Evolutionary conservation across 176 grass and related monocot species (phyloP).

Genomic region (Microstegium vimineum): DNA sequence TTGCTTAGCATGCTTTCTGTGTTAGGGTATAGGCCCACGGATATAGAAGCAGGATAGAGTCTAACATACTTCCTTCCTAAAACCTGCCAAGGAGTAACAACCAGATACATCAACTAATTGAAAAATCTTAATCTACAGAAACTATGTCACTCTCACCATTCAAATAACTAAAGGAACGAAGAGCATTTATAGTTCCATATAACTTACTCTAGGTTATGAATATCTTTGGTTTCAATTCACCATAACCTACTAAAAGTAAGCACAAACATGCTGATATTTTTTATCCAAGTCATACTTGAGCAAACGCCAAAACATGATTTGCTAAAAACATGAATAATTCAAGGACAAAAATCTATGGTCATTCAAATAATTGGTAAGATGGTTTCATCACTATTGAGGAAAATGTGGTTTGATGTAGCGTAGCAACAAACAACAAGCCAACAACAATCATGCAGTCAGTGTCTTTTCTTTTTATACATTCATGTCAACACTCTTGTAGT

Average conservation of each 20-base stretch:
- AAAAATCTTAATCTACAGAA: background rate
- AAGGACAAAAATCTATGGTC: background rate
- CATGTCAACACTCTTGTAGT: background rate
- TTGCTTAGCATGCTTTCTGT: slow-evolving; percentile 72
- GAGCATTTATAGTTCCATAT: background rate
- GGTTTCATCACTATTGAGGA: background rate
- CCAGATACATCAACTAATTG: background rate
- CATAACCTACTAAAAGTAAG: background rate
- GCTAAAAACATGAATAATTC: background rate
- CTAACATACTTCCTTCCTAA: slow-evolving; percentile 92
- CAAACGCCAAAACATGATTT: background rate
- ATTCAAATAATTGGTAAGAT: background rate
- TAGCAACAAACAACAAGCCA: background rate
- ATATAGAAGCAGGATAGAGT: slow-evolving; percentile 69
- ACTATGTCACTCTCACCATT: background rate
- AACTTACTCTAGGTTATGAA: background rate
- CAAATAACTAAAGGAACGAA: slow-evolving; percentile 1
- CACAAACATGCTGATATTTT: background rate
- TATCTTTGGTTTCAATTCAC: background rate
- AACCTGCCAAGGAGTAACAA: slow-evolving; percentile 54
- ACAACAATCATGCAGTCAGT: background rate
- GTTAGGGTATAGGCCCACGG: slow-evolving; percentile 61
- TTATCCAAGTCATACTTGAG: background rate
- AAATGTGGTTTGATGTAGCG: background rate
- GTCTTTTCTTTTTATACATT: background rate